Evolutionary conservation across 495 filamentous ascomycete genomes (phyloP), one percentile per base, ranked within the genome.

Genomic region (Tuber calosporum): DNA sequence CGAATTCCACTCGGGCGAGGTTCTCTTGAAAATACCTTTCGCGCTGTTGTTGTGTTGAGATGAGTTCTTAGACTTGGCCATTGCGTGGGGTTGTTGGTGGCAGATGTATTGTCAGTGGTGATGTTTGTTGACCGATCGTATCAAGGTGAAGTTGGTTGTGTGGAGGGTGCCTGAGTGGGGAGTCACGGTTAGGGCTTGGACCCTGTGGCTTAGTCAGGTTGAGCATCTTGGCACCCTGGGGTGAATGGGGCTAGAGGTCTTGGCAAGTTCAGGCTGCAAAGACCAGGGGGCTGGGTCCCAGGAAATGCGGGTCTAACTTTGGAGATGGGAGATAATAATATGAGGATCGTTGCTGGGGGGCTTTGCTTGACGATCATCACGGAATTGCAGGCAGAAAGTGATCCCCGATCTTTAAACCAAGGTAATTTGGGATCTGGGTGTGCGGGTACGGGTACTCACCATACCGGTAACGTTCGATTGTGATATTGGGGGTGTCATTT

Each of bases 11-110:
- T 67, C 40, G n/a, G 66, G n/a, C 34, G 42, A 62, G 34, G 36
- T 40, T 69, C 40, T 70, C 34, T 34, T 37, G 20, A 38, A 84
- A 89, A 82, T 90, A 98, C 95, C 95, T 90, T 99, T 99, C 87
- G 92, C 91, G 84, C 86, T 88, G 88, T 92, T 90, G 86, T 98
- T 97, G 87, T 97, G 94, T 89, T 97, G 94, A 79, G 94, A 97
- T 85, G 93, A 94, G 89, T 97, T 97, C 92, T 97, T 97, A 75
- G 94, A 97, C 89, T 97, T 86, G 79, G 85, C 85, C 85, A 86
- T 86, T 79, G 82, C 83, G 85, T 82, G 81, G 69, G 76, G 73
- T 76, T 69, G 30, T 62, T 73, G 70, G 73, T 77, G 38, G 67
- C 19, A 53, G 58, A 75, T 77, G 58, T 69, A 53, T 71, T 70